Percentiles rank a stretch among this genome's conserved stretches.
Conservation (phyloP, 129 eudicot species). For the Deinandra increscens region DNA sequence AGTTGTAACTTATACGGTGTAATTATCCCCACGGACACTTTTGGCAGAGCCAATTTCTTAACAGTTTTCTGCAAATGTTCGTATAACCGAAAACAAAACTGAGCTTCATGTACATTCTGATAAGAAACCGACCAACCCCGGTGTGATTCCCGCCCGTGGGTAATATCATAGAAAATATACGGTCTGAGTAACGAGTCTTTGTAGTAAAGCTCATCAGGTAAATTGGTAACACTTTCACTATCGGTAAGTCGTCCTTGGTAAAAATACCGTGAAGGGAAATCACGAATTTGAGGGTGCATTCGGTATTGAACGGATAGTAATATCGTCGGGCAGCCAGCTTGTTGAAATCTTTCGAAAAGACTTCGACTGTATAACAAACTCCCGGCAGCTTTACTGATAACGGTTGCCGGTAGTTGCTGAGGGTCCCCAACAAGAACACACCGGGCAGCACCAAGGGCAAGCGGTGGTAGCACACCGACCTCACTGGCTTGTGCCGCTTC, state of each 20-base stretch:
- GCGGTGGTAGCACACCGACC: slow-evolving; percentile 92
- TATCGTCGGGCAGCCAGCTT: slow-evolving; percentile 98
- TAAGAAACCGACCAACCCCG: slow-evolving; percentile 88
- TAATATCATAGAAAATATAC: slow-evolving; percentile 73
- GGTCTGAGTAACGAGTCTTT: slow-evolving; percentile 79
- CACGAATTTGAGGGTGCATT: slow-evolving; percentile 96
- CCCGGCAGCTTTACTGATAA: slow-evolving; percentile 98
- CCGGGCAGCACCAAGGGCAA: slow-evolving; percentile 95
- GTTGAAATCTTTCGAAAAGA: slow-evolving; percentile 95
- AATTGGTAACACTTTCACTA: slow-evolving; percentile 74
- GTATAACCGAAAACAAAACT: slow-evolving; percentile 73
- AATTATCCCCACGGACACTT: slow-evolving; percentile 87
- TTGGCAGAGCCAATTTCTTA: slow-evolving; percentile 47
- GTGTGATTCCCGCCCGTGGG: slow-evolving; percentile 94
- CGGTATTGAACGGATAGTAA: slow-evolving; percentile 86
- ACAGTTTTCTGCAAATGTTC: slow-evolving; percentile 72
- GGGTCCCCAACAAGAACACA: slow-evolving; percentile 99
- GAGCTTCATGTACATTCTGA: slow-evolving; percentile 91
- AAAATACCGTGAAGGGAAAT: slow-evolving; percentile 85
- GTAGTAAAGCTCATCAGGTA: slow-evolving; percentile 77
- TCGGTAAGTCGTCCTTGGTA: slow-evolving; percentile 93
- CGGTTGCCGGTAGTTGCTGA: slow-evolving; percentile 98
- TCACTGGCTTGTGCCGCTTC: slow-evolving; percentile 99
- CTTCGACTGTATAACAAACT: slow-evolving; percentile 82
- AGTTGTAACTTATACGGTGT: slow-evolving; percentile 93